Evolutionary conservation across 177 flowering plant species (phyloP).

Genomic region (Vitis hybrid): DNA sequence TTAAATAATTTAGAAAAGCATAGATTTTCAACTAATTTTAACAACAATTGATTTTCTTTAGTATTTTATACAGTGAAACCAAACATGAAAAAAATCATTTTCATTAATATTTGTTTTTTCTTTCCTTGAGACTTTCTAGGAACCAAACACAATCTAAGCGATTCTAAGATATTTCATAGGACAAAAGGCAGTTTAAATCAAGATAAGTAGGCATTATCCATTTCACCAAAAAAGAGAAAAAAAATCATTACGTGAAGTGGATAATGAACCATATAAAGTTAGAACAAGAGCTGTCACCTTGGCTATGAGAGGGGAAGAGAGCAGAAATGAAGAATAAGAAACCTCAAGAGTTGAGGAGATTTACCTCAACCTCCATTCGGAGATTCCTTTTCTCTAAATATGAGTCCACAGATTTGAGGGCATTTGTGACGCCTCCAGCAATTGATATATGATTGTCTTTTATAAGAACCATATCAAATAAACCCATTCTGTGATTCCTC

Average conservation of each 20-base stretch:
- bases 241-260: neutral
- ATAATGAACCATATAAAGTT: neutral
- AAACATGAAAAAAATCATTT: no score
- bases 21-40: no score
- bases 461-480: conserved; percentile 96
- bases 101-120: no score
- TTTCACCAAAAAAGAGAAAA: neutral
- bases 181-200: neutral
- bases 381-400: conserved; percentile 65
- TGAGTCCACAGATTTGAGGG: conserved; percentile 70
- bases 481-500: conserved; percentile 86
- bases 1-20: no score
- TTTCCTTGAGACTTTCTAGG: no score
- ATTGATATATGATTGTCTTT: conserved; percentile 92
- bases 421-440: conserved; percentile 77
- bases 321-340: neutral
- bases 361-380: conserved; percentile 89
- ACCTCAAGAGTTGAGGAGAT: conserved; percentile 7
- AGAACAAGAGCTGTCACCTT: neutral
- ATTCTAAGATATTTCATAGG: neutral
- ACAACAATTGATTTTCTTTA: no score
- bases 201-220: neutral
- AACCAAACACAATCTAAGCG: no score
- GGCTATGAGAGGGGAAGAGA: no score
- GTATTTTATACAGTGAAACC: no score